Evolutionary conservation across 495 filamentous ascomycete species (phyloP), one percentile per base, ranked within the genome.

Genomic region (Talaromyces liani): DNA sequence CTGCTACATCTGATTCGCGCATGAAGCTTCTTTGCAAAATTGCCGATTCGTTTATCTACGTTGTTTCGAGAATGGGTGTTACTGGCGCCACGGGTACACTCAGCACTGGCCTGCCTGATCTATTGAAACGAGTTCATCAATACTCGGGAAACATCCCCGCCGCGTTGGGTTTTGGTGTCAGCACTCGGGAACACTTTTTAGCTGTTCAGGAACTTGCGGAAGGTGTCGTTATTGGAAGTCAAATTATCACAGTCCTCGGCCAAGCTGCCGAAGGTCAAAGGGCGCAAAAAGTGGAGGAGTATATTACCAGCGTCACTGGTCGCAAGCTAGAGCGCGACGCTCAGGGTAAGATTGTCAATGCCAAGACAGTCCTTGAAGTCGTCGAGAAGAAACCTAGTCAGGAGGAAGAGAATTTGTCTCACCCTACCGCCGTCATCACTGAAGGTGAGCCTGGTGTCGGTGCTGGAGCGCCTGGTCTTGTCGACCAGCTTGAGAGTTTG

Each of bases 1-100:
- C 94, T 22, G 86, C 93, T 2, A 97, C 94, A 1, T 93, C 92
- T n/a, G 90, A 94, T 62, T 74, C 84, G 54, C 91, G 94, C 62
- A 93, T 98, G 91, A 92, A 92, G 76, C 79, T 96, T 4, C 86
- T 99, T 24, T 99, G 94, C 84, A 87, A 90, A 75, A 95, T 99
- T 58, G 94, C 95, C 68, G 93, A 98, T 76, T 96, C 92, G 8
- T 99, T 99, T 80, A 95, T 99, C 76, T 99, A 99, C 73, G 94
- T 99, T 63, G 95, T 98, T 22, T 98, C 94, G 2, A 84, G 93
- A 65, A 96, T 97, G 91, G 94, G 94, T 65, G 92, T 97, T 36
- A 98, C 94, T 2, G 94, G 94, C 67, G 94, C 91, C 22, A 88
- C 88, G 0, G 92, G 93, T 31, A 86, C 83, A 29, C 80, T 98